phyloP scores from a whole-genome alignment of 768 basidiomycete genomes.

The Polyporus arcularius region DNA sequence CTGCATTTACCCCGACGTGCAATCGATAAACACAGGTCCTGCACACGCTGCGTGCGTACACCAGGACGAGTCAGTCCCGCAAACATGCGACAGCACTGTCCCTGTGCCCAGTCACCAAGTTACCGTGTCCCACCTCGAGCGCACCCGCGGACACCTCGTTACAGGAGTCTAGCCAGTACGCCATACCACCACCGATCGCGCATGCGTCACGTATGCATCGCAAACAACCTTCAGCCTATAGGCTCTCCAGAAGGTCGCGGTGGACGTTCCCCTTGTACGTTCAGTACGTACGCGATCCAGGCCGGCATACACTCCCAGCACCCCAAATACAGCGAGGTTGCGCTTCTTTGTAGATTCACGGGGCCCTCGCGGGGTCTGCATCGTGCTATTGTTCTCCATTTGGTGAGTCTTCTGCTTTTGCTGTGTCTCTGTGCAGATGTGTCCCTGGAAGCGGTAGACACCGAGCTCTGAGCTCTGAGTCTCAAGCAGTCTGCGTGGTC shows the following conservation, averaged over 20 bases:
- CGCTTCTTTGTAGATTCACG: no score
- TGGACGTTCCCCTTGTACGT: neutral
- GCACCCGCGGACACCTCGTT: neutral
- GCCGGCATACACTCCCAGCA: neutral
- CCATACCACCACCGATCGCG: neutral
- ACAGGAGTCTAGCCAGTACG: neutral
- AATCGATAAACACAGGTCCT: neutral
- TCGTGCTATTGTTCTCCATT: no score
- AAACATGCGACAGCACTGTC: neutral
- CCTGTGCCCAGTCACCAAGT: neutral
- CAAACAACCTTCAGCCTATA: slow-evolving; percentile 9
- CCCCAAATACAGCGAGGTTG: neutral
- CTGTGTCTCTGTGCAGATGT: no score
- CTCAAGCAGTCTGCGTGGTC: no score
- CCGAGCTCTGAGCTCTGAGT: no score
- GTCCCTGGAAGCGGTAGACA: no score
- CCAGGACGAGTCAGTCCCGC: neutral
- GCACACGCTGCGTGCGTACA: neutral
- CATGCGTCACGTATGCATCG: slow-evolving; percentile 1
- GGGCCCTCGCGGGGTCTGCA: no score
- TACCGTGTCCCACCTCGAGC: no score
- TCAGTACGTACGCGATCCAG: neutral
- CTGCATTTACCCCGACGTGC: neutral
- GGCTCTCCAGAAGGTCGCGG: neutral
- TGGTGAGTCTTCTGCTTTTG: no score